These are phyloP conservation scores for Trifolium pratense DNA, from an alignment of 306 rosid species.

Conservation along the genomic window DNA sequence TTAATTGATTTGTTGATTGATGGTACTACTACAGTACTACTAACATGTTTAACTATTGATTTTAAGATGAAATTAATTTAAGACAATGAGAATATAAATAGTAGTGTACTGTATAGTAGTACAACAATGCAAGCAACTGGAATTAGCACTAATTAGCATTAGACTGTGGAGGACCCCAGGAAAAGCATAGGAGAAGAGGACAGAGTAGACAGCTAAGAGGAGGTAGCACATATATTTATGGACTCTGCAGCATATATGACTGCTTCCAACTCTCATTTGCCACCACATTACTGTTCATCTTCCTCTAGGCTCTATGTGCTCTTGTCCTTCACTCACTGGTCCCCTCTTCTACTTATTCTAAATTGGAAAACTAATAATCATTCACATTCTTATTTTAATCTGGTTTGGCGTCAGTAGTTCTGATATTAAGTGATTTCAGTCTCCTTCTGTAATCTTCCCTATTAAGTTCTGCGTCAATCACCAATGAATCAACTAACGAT, in stretches of 20 bases:
- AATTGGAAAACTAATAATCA: background rate
- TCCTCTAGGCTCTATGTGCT: conserved; percentile 28
- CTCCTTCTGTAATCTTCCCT: too few relatives aligned
- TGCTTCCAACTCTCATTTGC: conserved; percentile 49
- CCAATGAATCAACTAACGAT: too few relatives aligned
- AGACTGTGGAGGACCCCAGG: conserved; percentile 36
- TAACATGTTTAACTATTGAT: too few relatives aligned
- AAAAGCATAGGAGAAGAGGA: conserved; percentile 28
- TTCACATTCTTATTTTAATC: too few relatives aligned
- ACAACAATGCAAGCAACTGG: background rate
- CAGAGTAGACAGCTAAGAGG: conserved; percentile 59
- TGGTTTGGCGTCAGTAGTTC: too few relatives aligned
- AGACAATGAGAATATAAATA: background rate
- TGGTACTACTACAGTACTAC: too few relatives aligned
- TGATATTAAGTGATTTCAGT: too few relatives aligned
- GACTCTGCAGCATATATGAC: conserved; percentile 38
- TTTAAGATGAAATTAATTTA: too few relatives aligned
- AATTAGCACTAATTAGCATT: background rate
- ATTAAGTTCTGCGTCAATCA: too few relatives aligned
- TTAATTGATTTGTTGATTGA: too few relatives aligned
- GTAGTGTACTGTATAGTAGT: background rate
- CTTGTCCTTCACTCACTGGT: conserved; percentile 42
- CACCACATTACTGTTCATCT: conserved; percentile 33
- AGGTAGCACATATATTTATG: conserved; percentile 48
- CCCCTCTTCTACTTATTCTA: conserved; percentile 45